A percentile compares a stretch with the other conserved stretches of the same genome.
These are phyloP conservation scores for Neurospora sp. DNA, from an alignment of 2,329 filamentous ascomycete genomes.

Conservation along the genomic window DNA sequence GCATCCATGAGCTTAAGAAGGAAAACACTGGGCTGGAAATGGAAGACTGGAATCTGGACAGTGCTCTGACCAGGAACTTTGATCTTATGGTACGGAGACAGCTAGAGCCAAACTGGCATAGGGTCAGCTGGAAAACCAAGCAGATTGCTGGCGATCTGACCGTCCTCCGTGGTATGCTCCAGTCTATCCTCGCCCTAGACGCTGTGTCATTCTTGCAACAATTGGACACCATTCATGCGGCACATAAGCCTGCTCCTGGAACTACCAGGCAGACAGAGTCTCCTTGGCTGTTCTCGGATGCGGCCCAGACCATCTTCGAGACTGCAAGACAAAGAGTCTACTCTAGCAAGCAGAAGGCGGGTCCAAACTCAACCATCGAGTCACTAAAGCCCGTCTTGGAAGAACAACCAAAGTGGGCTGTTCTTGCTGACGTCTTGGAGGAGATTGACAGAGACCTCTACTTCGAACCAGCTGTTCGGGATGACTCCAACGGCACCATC, in stretches of 20 bases:
- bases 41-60: constrained; percentile 95
- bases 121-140: constrained; percentile 87
- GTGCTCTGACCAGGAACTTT: constrained; percentile 84
- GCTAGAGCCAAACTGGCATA: constrained; percentile 93
- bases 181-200: constrained; percentile 76
- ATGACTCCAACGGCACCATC: constrained; percentile 85
- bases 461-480: constrained; percentile 64
- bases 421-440: constrained; percentile 81
- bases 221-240: constrained; percentile 85
- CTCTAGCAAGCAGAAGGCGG: constrained; percentile 51
- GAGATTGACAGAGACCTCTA: constrained; percentile 90
- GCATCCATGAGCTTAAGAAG: constrained; percentile 89
- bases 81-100: constrained; percentile 82
- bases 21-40: constrained; percentile 83
- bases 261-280: constrained; percentile 83
- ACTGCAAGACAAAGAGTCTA: constrained; percentile 85
- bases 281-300: constrained; percentile 93
- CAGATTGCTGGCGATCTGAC: constrained; percentile 88
- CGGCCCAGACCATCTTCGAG: constrained; percentile 87
- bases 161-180: constrained; percentile 72
- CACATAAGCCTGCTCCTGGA: constrained; percentile 78
- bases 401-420: constrained; percentile 87
- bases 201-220: constrained; percentile 87
- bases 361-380: constrained; percentile 40
- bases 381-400: constrained; percentile 75